Evolutionary conservation across 352 stramenopile species (phyloP), one percentile per base, ranked within the genome.

Genomic region (Globisporangium polare): DNA sequence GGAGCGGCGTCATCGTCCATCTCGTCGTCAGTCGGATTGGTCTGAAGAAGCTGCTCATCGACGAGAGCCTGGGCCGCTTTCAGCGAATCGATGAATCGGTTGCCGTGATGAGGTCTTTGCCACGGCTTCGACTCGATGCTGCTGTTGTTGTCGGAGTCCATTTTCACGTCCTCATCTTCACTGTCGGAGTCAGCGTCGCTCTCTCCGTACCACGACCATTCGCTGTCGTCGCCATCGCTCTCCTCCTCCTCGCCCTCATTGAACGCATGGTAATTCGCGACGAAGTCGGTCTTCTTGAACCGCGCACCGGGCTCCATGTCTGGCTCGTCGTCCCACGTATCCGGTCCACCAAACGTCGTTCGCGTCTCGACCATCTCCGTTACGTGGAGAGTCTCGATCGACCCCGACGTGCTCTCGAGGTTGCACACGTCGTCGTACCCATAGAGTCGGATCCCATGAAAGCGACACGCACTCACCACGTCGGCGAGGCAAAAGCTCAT

Each of bases 391-490:
- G 64, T 51, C n/a, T 82, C 65, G 7, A 51, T 49, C 2, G 35
- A 39, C 63, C 33, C 59, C 17, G 17, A 65, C 47, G 53, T 22
- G 51, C 39, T 46, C 49, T 71, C 68, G 26, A 93, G 51, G 49
- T 78, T 51, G 58, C 79, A 89, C 67, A 89, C 73, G 52, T 93
- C 83, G 62, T 92, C 82, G 65, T 90, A 92, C 49, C 86, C 86
- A 45, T 95, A 95, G 57, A 95, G 59, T 6, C 70, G 69, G 52
- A 92, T 89, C 13, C 81, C 82, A 43, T 86, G 80, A 53, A 86
- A 66, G 27, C 74, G 69, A 31, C 78, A 92, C 8, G 82, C 77
- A 13, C 67, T 73, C 63, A 92, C 67, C 35, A 93, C 83, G 41
- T 95, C 78, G n/a, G 78, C 63, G 18, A 92, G 66, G 10, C 67